Evolutionary conservation across 805 yeast species (phyloP), one percentile per base, ranked within the genome.

Genomic region (Saccharomycopsis sp.): DNA sequence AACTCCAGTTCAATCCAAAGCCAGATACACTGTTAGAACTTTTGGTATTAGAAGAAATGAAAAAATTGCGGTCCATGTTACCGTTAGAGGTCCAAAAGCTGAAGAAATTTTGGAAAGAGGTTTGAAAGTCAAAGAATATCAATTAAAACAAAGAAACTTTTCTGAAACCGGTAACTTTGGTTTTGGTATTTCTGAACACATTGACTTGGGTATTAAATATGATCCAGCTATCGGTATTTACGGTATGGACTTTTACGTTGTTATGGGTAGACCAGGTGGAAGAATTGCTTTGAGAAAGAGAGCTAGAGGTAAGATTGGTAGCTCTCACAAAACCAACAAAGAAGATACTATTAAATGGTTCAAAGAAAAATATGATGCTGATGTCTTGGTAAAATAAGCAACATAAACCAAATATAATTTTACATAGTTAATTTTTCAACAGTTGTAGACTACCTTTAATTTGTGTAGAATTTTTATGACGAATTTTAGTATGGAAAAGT

Each of bases 31-130:
- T 59, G 97, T 93, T 66, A 88, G 98, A 85, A 85, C 97, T 57
- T 93, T 93, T 75, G 96, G 97, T 83, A 93, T 93, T 82, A 89
- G 98, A 83, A 87, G 98, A 86, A 93, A 93, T 78, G 98, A 93
- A 77, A 90, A 93, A 83, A 93, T 93, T 68, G 87, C 98, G 59
- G 97, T 89, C 61, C 98, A 93, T 76, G 98, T 93, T 59, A 93
- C 98, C 70, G 80, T 93, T 73, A 88, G 98, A 81, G 98, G 98
- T 66, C 97, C 98, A 78, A 93, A 90, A 77, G 94, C 94, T 62
- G 96, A 88, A 81, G 98, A 93, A 81, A 93, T 93, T 76, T 80
- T 93, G 70, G 98, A 93, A 82, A 86, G 98, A 41, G 98, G 98
- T 71, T 81, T 93, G 67, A 93, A 93, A 81, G 98, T 93, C 71